Evolutionary conservation across 345 rosid genomes (phyloP).

Genomic region (Murraya koenigii): DNA sequence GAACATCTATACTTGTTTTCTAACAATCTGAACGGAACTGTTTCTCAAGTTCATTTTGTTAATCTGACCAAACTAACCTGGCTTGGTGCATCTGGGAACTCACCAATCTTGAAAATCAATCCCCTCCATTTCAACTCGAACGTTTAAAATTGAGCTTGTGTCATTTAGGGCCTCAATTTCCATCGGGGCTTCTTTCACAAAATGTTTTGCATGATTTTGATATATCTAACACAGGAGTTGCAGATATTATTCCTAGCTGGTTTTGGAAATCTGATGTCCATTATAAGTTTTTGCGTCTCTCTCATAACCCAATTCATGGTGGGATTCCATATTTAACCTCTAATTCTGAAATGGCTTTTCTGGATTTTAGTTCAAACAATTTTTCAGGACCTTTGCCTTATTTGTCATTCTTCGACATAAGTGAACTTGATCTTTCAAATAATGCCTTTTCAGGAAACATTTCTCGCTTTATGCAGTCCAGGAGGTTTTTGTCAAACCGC

Average conservation of each 20-base stretch:
- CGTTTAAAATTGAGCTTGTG: slow-evolving; percentile 14
- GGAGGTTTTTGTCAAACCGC: background rate
- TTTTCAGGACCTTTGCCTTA: slow-evolving; percentile 23
- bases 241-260: slow-evolving; percentile 19
- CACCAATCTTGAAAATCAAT: slow-evolving; percentile 11
- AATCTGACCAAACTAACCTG: slow-evolving; percentile 20
- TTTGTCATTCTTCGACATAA: slow-evolving; percentile 3
- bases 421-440: slow-evolving; percentile 13
- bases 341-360: background rate
- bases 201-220: slow-evolving; percentile 2
- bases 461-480: background rate
- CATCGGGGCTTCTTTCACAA: slow-evolving; percentile 27
- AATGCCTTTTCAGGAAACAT: slow-evolving; percentile 17
- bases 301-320: slow-evolving; percentile 30
- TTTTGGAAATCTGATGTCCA: slow-evolving; percentile 19
- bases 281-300: slow-evolving; percentile 11
- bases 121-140: slow-evolving; percentile 29
- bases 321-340: slow-evolving; percentile 9
- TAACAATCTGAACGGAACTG: background rate
- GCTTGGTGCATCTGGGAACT: slow-evolving; percentile 24
- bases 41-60: slow-evolving; percentile 21
- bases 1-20: background rate
- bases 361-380: slow-evolving; percentile 25
- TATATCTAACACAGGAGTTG: slow-evolving; percentile 24
- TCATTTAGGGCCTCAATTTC: slow-evolving; percentile 30